These are phyloP conservation scores for Boletus speciosus DNA, from an alignment of 768 basidiomycete species.

Conservation along the genomic window DNA sequence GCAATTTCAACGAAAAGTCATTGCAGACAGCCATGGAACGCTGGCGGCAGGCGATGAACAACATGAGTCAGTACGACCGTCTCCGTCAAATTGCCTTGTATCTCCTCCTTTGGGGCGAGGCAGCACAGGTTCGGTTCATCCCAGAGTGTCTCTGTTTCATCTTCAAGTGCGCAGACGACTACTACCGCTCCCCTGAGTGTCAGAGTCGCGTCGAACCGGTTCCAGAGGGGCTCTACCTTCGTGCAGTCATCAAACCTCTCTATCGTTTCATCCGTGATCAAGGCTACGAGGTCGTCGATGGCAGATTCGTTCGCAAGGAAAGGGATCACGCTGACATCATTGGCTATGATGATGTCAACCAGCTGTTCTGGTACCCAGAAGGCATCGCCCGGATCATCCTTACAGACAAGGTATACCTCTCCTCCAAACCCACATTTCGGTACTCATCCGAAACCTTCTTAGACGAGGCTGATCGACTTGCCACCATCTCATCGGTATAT, in stretches of 20 bases:
- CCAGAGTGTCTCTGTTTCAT: slow-evolving; percentile 99
- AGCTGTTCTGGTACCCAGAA: slow-evolving; percentile 99
- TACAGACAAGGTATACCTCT: slow-evolving; percentile 70
- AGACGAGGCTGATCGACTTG: slow-evolving; percentile 90
- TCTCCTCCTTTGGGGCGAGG: slow-evolving; percentile 97
- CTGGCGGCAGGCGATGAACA: slow-evolving; percentile 98
- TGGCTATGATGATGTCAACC: slow-evolving; percentile 98
- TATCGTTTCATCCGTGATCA: slow-evolving; percentile 98
- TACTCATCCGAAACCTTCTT: slow-evolving; percentile 1
- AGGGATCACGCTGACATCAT: slow-evolving; percentile 92
- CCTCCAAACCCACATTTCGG: not conserved
- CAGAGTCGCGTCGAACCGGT: slow-evolving; percentile 90
- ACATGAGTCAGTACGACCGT: slow-evolving; percentile 97
- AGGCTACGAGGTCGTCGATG: slow-evolving; percentile 94
- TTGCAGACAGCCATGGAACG: slow-evolving; percentile 83
- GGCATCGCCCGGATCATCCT: slow-evolving; percentile 91
- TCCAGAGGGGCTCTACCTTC: slow-evolving; percentile 92
- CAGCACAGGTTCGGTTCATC: slow-evolving; percentile 93
- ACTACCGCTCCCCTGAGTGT: slow-evolving; percentile 98
- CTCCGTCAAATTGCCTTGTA: slow-evolving; percentile 94
- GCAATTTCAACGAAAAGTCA: slow-evolving; percentile 55
- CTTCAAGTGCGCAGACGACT: slow-evolving; percentile 99
- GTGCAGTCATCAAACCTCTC: slow-evolving; percentile 85
- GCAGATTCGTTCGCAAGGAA: slow-evolving; percentile 91
- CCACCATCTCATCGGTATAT: slow-evolving; percentile 91